A percentile compares a stretch with the other conserved stretches of the same genome.
Evolutionary conservation across 257 asterid genomes (phyloP).

Genomic region (Nicotiana undulata): DNA sequence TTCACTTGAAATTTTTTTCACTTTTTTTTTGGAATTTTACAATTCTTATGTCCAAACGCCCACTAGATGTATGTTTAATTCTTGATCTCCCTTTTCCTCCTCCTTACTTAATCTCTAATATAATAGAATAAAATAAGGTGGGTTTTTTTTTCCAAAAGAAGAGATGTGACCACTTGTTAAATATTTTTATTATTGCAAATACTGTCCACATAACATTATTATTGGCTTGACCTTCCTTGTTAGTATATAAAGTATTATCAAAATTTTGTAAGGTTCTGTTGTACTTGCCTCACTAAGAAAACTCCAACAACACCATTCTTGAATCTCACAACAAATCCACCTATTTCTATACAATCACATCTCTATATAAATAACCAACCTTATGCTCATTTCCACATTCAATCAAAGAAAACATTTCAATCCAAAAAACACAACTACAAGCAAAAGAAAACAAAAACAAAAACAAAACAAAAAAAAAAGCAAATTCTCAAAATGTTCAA

Average conservation of each 20-base stretch:
- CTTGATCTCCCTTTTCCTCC: too few relatives aligned
- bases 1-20: too few relatives aligned
- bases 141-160: too few relatives aligned
- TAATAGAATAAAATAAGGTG: too few relatives aligned
- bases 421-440: neutral
- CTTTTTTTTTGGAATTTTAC: too few relatives aligned
- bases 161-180: neutral
- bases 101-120: too few relatives aligned
- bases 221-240: neutral
- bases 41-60: too few relatives aligned
- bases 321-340: constrained; percentile 22
- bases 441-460: neutral
- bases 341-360: neutral
- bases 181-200: neutral
- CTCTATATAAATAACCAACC: constrained; percentile 3
- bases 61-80: too few relatives aligned
- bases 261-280: constrained; percentile 30
- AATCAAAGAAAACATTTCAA: neutral
- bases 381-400: constrained; percentile 1
- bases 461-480: too few relatives aligned
- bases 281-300: constrained; percentile 27
- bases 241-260: neutral
- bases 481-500: constrained; percentile 32
- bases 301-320: constrained; percentile 7
- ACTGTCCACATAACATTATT: neutral